A percentile compares a stretch with the other conserved stretches of the same genome.
phyloP scores from a whole-genome alignment of 2,329 filamentous ascomycete species.

The Talaromyces piceae region DNA sequence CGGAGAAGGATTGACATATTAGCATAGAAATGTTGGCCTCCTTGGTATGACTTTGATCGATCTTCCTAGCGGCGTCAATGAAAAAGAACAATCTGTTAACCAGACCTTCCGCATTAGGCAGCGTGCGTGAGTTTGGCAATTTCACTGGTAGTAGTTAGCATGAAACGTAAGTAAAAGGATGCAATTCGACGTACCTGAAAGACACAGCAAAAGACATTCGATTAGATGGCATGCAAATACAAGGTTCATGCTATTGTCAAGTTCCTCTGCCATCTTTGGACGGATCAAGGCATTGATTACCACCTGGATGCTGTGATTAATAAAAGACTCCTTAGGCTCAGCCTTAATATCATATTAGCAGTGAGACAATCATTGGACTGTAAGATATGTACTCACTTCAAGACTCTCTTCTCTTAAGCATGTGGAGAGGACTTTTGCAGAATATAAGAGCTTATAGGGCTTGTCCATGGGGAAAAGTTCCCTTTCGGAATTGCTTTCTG shows the following conservation, averaged over 20 bases:
- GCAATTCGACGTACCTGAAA: slow-evolving; percentile 43
- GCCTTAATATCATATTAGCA: slow-evolving; percentile 14
- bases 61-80: slow-evolving; percentile 21
- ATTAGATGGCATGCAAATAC: slow-evolving; percentile 49
- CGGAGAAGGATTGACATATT: slow-evolving; percentile 39
- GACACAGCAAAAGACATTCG: slow-evolving; percentile 48
- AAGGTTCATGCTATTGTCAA: slow-evolving; percentile 41
- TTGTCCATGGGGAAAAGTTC: slow-evolving; percentile 62
- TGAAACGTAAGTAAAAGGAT: not conserved
- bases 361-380: not conserved
- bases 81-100: slow-evolving; percentile 29
- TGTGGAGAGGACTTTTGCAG: slow-evolving; percentile 57
- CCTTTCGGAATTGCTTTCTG: slow-evolving; percentile 44
- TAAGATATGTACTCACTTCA: slow-evolving; percentile 17
- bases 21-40: slow-evolving; percentile 25
- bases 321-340: slow-evolving; percentile 28
- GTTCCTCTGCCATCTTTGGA: slow-evolving; percentile 43
- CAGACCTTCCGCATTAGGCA: slow-evolving; percentile 30
- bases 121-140: slow-evolving; percentile 21
- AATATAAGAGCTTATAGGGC: slow-evolving; percentile 68
- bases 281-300: slow-evolving; percentile 56
- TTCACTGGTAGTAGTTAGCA: slow-evolving; percentile 16
- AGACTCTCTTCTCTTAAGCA: slow-evolving; percentile 48
- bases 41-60: slow-evolving; percentile 11
- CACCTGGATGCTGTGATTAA: slow-evolving; percentile 43